Evolutionary conservation across 2,329 filamentous ascomycete genomes (phyloP).

Genomic region (Cladosporium sp.): DNA sequence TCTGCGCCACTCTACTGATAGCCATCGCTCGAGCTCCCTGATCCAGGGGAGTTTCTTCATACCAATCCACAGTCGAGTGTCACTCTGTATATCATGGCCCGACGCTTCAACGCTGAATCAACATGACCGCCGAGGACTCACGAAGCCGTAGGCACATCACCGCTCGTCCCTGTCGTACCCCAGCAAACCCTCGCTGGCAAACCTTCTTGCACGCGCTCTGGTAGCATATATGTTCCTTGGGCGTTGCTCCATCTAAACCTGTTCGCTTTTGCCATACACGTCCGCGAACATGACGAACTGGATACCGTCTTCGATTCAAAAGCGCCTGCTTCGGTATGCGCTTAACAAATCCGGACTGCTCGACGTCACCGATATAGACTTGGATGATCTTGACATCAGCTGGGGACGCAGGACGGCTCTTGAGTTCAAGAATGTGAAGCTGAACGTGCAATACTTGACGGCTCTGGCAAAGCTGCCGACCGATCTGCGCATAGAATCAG

Average conservation of each 20-base stretch:
- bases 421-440: conserved; percentile 80
- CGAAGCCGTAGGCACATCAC: conserved; percentile 6
- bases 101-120: background rate
- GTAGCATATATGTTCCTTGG: background rate
- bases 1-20: background rate
- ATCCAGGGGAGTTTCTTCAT: background rate
- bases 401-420: conserved; percentile 78
- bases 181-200: background rate
- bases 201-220: conserved; percentile 5
- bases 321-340: conserved; percentile 81
- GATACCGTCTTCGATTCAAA: conserved; percentile 76
- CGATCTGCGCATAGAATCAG: conserved; percentile 66
- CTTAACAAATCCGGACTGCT: conserved; percentile 79
- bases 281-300: conserved; percentile 45
- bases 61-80: background rate
- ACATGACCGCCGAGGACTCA: background rate
- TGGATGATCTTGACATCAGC: conserved; percentile 79
- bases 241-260: background rate
- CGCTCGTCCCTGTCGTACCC: background rate
- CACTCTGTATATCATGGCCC: background rate
- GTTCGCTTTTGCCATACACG: background rate
- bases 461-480: conserved; percentile 59
- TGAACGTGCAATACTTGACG: conserved; percentile 59
- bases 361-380: conserved; percentile 79
- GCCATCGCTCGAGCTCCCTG: background rate